phyloP scores from a whole-genome alignment of 352 stramenopile genomes.

The Thalassiosira pacifica region DNA sequence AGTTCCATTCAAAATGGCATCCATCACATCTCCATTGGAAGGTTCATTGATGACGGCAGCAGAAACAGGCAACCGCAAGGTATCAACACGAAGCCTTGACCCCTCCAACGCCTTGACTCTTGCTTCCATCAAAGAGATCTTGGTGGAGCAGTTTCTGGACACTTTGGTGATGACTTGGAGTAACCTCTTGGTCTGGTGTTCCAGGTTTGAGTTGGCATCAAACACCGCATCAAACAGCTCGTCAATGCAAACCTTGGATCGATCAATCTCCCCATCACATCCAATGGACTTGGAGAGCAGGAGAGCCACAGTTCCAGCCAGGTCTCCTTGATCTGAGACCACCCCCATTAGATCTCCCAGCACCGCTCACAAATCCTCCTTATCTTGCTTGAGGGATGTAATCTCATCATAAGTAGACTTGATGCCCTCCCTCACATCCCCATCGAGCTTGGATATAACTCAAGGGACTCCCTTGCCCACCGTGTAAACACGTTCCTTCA shows the following conservation, averaged over 20 bases:
- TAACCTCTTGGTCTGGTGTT: not conserved
- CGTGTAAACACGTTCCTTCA: not conserved
- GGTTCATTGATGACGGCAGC: too few species aligned
- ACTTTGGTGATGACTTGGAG: not conserved
- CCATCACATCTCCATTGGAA: too few species aligned
- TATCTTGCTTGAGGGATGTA: too few species aligned
- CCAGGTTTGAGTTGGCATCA: not conserved
- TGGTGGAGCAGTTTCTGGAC: not conserved
- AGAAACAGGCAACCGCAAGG: not conserved
- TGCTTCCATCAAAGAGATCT: not conserved
- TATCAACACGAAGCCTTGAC: not conserved
- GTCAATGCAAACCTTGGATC: not conserved
- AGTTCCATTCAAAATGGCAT: too few species aligned
- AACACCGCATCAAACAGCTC: not conserved
- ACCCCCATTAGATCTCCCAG: too few species aligned
- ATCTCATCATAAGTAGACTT: too few species aligned
- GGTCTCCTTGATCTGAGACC: too few species aligned
- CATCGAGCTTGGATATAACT: not conserved
- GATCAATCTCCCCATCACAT: too few species aligned
- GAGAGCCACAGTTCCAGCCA: too few species aligned
- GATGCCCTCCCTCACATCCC: too few species aligned
- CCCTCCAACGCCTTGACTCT: not conserved
- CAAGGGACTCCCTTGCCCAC: not conserved
- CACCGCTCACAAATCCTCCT: too few species aligned
- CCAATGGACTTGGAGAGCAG: too few species aligned